Evolutionary conservation across 352 stramenopile species (phyloP).

Genomic region (Pythium aristosporum): DNA sequence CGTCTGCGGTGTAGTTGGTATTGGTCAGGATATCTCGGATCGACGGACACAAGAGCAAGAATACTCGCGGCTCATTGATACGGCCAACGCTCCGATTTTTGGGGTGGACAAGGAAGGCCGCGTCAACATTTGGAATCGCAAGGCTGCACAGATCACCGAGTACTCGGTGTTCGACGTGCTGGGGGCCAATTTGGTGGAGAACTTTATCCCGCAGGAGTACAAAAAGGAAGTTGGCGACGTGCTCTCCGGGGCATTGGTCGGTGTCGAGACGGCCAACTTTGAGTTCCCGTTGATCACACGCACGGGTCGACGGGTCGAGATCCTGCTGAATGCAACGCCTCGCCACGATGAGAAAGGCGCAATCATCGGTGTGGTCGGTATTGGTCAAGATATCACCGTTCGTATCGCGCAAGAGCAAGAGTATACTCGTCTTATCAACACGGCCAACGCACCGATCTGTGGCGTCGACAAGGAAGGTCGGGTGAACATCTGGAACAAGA

Average conservation of each 20-base stretch:
- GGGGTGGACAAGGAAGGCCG: conserved; percentile 76
- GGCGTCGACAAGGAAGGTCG: conserved; percentile 71
- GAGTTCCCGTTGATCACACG: conserved; percentile 85
- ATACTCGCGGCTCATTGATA: conserved; percentile 88
- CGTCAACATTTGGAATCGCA: conserved; percentile 93
- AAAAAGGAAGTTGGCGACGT: conserved; percentile 27
- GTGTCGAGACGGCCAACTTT: conserved; percentile 85
- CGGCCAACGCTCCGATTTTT: conserved; percentile 89
- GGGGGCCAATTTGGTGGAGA: conserved; percentile 84
- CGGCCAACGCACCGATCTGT: conserved; percentile 57
- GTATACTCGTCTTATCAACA: conserved; percentile 54
- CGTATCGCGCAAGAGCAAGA: conserved; percentile 60
- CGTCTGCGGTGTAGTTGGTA: conserved; percentile 79
- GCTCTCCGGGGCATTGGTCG: conserved; percentile 22
- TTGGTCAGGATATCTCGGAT: conserved; percentile 83
- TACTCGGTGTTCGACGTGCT: conserved; percentile 89
- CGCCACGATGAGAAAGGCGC: conserved; percentile 34
- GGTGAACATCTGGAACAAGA: conserved; percentile 91
- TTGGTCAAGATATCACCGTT: conserved; percentile 55
- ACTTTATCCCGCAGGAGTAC: conserved; percentile 88
- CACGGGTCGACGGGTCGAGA: conserved; percentile 48
- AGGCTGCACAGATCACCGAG: conserved; percentile 88
- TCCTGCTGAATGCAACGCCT: conserved; percentile 28
- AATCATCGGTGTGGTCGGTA: conserved; percentile 64
- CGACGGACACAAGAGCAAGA: conserved; percentile 90